Base-by-base conservation (phyloP, 768 basidiomycete species). In the Suillus ampliporus region DNA sequence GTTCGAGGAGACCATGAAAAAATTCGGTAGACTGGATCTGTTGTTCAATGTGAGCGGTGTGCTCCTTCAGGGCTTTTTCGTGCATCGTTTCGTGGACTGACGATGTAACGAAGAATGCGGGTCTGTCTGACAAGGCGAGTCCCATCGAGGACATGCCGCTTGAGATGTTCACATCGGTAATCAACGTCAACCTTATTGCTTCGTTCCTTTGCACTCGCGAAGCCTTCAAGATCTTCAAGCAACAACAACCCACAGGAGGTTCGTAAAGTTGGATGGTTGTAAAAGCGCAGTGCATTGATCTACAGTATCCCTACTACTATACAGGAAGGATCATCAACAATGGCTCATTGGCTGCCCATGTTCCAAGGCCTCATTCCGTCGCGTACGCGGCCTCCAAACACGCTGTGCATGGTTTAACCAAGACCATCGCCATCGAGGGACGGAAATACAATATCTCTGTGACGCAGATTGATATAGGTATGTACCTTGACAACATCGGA, bases 391-490 rank as follows among this genome's bases (percentile, higher is more conserved):
- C 84, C 57, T 89, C 91, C 14, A 96, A 95, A 74, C 92, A 94
- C 69, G 93, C 89, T 8, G 86, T 95, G 50, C 72, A 79, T 1
- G 93, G 94, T 0, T 76, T 95, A 4, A 93, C 93, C 13, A 92
- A 89, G 73, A 84, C 82, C 46, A 90, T 88, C 5, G 82, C 87
- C 2, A 85, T 96, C 26, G 93, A 95, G 69, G 94, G 92, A 0
- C 80, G 93, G 8, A 77, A 82, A 35, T 85, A 85, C 73, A 81
- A 86, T 69, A 94, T 96, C 59, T 86, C 91, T 4, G 87, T 86
- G 69, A 90, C 89, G 2, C 92, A 95, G 70, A 84, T 95, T 53
- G 93, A 95, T 72, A 91, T 95, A 52, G 93, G 92, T 87, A 51
- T 34, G 72, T 38, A 28, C n/a, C 21, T 37, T 40, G 5, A n/a